phyloP scores from a whole-genome alignment of 78 protist species.

The Polysphondylium violaceum region DNA sequence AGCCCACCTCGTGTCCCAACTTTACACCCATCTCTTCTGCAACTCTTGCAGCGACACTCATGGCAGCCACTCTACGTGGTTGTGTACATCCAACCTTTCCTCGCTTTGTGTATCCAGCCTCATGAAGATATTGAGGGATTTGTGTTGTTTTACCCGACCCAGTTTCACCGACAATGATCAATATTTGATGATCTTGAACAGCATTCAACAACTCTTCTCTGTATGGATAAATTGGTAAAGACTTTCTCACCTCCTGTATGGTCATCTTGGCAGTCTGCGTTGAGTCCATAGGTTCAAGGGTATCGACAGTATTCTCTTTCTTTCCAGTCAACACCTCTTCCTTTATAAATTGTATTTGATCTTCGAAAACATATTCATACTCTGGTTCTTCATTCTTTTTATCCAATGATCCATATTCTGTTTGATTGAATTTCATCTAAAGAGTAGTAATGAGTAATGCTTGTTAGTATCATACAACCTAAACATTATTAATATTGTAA shows the following conservation, averaged over 20 bases:
- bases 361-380: constrained; percentile 87
- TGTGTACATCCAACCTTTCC: constrained; percentile 96
- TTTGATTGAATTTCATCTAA: constrained; percentile 36
- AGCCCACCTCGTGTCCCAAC: constrained; percentile 95
- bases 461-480: too few species aligned
- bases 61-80: constrained; percentile 99
- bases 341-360: constrained; percentile 88
- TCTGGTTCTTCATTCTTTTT: constrained; percentile 13
- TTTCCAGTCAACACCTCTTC: constrained; percentile 59
- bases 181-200: constrained; percentile 53
- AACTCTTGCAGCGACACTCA: constrained; percentile 97
- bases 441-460: too few species aligned
- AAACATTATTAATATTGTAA: too few species aligned
- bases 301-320: constrained; percentile 36
- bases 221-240: constrained; percentile 90
- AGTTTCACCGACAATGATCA: constrained; percentile 87
- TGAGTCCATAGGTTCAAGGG: background rate
- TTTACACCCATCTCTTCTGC: constrained; percentile 93
- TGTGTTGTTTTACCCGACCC: constrained; percentile 96
- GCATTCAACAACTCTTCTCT: constrained; percentile 83
- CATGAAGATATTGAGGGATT: constrained; percentile 97
- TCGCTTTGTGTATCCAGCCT: constrained; percentile 88
- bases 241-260: constrained; percentile 76
- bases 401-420: constrained; percentile 45
- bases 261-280: constrained; percentile 22